Conservation (phyloP, 768 basidiomycete species). For the Tricholoma bakamatsutake region DNA sequence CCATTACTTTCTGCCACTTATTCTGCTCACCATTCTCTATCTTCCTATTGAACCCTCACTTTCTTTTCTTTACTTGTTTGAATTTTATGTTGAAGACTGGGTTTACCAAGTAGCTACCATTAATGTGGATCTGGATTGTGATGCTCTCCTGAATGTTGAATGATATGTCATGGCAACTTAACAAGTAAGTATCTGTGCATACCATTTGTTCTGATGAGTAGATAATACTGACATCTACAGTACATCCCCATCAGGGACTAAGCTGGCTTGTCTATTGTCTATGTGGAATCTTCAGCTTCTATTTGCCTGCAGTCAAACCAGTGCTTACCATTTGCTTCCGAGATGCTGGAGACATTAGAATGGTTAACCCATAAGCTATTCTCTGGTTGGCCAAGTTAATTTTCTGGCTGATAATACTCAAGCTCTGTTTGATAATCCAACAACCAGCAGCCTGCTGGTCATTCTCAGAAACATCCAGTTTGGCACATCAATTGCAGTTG, state of each 20-base stretch:
- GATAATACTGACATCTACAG: neutral
- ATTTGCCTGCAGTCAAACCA: neutral
- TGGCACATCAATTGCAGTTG: too few species aligned
- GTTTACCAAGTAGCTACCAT: neutral
- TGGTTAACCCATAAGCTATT: neutral
- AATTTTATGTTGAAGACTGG: neutral
- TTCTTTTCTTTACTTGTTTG: neutral
- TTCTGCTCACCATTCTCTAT: neutral
- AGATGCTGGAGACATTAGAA: neutral
- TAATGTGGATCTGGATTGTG: neutral
- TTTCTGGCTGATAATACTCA: neutral
- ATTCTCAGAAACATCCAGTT: too few species aligned
- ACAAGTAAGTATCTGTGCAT: conserved; percentile 1
- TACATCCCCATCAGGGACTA: neutral
- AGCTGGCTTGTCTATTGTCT: neutral
- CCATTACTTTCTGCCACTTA: neutral
- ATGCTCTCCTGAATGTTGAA: neutral
- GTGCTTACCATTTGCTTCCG: neutral
- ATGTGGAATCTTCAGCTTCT: neutral
- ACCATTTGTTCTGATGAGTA: neutral
- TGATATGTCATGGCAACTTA: neutral
- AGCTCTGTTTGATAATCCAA: too few species aligned
- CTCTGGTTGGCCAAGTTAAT: neutral
- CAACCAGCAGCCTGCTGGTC: too few species aligned
- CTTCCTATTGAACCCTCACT: neutral